These are phyloP conservation scores for Coemansia sp. DNA, from an alignment of 192 early-diverging fungal genomes.

Conservation along the genomic window DNA sequence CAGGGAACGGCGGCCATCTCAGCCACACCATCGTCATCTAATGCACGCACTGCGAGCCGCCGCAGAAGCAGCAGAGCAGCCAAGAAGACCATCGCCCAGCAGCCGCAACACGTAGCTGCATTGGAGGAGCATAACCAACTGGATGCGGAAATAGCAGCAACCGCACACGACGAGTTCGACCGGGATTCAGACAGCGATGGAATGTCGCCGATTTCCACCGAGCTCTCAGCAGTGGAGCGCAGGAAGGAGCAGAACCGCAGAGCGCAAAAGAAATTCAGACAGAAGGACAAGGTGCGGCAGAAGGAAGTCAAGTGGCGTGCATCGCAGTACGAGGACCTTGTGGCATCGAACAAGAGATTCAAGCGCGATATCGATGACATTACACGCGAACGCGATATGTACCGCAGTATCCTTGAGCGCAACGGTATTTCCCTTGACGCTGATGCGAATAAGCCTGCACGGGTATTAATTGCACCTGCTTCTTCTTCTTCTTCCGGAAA, in stretches of 20 bases:
- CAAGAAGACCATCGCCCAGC: no score
- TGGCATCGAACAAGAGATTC: constrained; percentile 50
- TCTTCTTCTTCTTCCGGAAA: background rate
- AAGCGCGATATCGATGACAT: constrained; percentile 48
- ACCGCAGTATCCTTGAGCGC: constrained; percentile 37
- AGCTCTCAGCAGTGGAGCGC: constrained; percentile 46
- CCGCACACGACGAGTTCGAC: background rate
- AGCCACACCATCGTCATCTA: background rate
- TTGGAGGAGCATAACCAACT: constrained; percentile 11
- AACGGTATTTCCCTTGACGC: constrained; percentile 33
- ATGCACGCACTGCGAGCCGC: background rate
- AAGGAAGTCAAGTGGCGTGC: constrained; percentile 57
- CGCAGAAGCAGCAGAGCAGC: background rate
- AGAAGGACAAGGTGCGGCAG: constrained; percentile 57
- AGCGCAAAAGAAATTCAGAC: constrained; percentile 56
- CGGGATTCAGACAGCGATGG: constrained; percentile 25
- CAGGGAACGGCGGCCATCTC: constrained; percentile 44
- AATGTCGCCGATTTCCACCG: constrained; percentile 13
- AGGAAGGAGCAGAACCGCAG: constrained; percentile 55
- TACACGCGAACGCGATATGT: constrained; percentile 45
- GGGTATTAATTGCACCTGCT: background rate
- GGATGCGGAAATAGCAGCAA: background rate
- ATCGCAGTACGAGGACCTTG: constrained; percentile 52
- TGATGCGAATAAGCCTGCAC: background rate
- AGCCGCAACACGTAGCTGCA: background rate